Evolutionary conservation across 2,329 filamentous ascomycete species (phyloP).

Genomic region (Ophiosphaerella herpotricha): DNA sequence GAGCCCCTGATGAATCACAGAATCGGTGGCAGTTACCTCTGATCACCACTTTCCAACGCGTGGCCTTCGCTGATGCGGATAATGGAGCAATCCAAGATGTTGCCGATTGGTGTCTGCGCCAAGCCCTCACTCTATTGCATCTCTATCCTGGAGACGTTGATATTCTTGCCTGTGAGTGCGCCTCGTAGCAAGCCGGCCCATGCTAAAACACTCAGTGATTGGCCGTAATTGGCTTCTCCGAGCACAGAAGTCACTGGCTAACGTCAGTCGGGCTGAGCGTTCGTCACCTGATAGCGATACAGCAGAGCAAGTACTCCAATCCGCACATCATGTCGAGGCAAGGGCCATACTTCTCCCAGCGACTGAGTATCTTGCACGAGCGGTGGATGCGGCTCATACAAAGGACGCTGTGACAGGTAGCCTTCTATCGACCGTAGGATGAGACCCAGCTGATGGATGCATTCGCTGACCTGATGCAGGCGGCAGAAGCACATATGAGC

Average conservation of each 20-base stretch:
- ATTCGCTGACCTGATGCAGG: conserved; percentile 20
- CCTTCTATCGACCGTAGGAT: conserved; percentile 52
- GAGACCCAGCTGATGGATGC: background rate
- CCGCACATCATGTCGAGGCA: conserved; percentile 57
- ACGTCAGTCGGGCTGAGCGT: conserved; percentile 53
- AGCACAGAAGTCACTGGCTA: conserved; percentile 55
- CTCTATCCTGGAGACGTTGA: conserved; percentile 51
- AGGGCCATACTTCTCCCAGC: conserved; percentile 57
- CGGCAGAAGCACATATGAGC: conserved; percentile 59
- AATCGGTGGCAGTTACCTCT: conserved; percentile 30
- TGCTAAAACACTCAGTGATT: conserved; percentile 46
- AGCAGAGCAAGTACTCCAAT: conserved; percentile 33
- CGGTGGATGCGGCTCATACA: conserved; percentile 50
- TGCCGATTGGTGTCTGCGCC: conserved; percentile 55
- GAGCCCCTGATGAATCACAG: conserved; percentile 12
- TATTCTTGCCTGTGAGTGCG: conserved; percentile 48
- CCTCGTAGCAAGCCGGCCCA: background rate
- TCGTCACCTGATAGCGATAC: conserved; percentile 44
- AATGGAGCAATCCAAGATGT: conserved; percentile 52
- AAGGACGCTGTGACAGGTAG: conserved; percentile 48
- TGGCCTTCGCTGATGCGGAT: conserved; percentile 57
- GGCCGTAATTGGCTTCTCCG: conserved; percentile 58
- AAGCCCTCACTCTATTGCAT: conserved; percentile 53
- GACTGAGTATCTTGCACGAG: conserved; percentile 56
- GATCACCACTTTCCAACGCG: conserved; percentile 53